A percentile compares a stretch with the other conserved stretches of the same genome.
These are phyloP conservation scores for Neurospora sp. DNA, from an alignment of 495 filamentous ascomycete genomes.

Conservation along the genomic window DNA sequence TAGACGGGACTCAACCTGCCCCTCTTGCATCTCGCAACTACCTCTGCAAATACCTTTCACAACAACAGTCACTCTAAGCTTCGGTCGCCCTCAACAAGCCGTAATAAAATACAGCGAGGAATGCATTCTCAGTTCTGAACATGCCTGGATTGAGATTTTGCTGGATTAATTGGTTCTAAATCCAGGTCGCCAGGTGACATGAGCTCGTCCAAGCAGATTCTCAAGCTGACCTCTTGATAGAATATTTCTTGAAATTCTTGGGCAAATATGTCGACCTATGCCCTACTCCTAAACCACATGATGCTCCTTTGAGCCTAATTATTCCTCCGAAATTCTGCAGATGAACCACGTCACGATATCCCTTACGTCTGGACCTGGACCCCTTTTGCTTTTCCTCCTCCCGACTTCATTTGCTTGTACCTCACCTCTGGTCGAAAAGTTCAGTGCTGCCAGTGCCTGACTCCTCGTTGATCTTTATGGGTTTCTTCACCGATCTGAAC, in stretches of 20 bases:
- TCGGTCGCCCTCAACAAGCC: neutral
- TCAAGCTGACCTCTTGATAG: neutral
- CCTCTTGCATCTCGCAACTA: neutral
- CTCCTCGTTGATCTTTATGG: neutral
- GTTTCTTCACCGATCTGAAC: constrained; percentile 39
- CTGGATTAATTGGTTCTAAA: neutral
- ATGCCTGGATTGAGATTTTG: neutral
- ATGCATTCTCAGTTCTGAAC: neutral
- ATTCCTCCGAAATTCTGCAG: neutral
- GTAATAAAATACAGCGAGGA: neutral
- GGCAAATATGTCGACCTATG: neutral
- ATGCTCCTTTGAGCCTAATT: neutral
- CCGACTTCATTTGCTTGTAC: neutral
- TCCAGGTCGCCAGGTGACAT: neutral
- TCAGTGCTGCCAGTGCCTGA: neutral
- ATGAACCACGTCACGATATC: neutral
- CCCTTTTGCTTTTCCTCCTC: neutral
- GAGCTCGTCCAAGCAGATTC: neutral
- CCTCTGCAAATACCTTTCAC: neutral
- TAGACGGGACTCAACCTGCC: neutral
- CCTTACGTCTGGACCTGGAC: neutral
- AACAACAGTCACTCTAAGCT: neutral
- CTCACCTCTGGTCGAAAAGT: neutral
- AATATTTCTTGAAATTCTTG: neutral
- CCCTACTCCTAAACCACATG: neutral